Evolutionary conservation across 2,329 filamentous ascomycete species (phyloP), one percentile per base, ranked within the genome.

Genomic region (Arachnomyces sp.): DNA sequence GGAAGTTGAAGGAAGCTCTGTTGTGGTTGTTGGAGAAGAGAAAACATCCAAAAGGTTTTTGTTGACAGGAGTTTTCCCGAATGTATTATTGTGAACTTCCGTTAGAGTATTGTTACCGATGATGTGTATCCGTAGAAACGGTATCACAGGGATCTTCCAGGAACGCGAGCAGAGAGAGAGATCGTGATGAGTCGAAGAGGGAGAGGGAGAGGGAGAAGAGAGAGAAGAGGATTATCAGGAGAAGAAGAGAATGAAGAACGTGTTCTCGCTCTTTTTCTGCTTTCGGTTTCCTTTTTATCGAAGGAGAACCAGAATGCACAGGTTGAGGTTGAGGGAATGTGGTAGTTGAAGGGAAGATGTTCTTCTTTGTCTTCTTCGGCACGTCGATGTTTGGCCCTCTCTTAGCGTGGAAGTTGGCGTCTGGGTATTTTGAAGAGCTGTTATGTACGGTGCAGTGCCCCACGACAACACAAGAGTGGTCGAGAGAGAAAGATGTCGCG

Each of bases 311-410:
- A 25, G 21, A 25, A 41, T 36, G 37, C 13, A 37, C 44, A 46
- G 46, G 50, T 46, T 45, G 50, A 50, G 51, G 53, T 45, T 52
- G 52, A 51, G 44, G 49, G 53, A 55, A 49, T 48, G 37, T 39
- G 30, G 50, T 43, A 44, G 50, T 46, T 48, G 50, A 53, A n/a
- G 53, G 51, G 52, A 54, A 53, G 55, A 54, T 48, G 53, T 52
- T 51, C 48, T 57, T 32, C 28, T 18, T 14, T 57, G 46, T 56
- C 53, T 25, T 52, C 58, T 54, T 59, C 56, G 53, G 59, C 56
- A 59, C 58, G 59, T 53, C 46, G 55, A 60, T 64, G 59, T 64
- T 63, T 64, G 61, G 61, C 59, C 57, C 57, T 61, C 58, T 44
- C 53, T 54, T 65, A 63, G 62, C 61, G 62, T 55, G 59, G 55